Percentiles rank a stretch among this genome's conserved stretches.
Evolutionary conservation across 805 yeast species (phyloP).

Genomic region (Lachancea lanzarotensis): DNA sequence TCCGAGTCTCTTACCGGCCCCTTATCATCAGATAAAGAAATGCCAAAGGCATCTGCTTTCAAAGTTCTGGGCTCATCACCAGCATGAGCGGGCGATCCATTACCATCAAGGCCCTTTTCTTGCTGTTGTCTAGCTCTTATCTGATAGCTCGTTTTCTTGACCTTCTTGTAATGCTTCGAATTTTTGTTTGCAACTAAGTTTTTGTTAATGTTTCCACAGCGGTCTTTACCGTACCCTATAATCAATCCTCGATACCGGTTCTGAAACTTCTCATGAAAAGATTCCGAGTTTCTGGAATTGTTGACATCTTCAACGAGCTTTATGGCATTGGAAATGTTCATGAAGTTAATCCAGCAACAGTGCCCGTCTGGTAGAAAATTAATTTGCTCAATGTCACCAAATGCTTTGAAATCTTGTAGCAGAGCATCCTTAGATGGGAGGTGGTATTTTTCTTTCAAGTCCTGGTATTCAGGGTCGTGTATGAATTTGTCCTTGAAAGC

Average conservation of each 20-base stretch:
- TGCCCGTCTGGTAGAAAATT: conserved; percentile 61
- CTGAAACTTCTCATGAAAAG: conserved; percentile 36
- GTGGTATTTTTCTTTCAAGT: conserved; percentile 21
- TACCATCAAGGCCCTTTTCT: background rate
- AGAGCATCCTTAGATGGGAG: conserved; percentile 45
- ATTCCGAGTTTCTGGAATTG: conserved; percentile 27
- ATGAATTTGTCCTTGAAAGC: conserved; percentile 35
- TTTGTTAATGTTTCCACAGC: conserved; percentile 58
- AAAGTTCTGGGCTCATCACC: background rate
- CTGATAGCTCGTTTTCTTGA: conserved; percentile 24
- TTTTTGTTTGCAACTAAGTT: conserved; percentile 44
- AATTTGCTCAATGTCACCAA: conserved; percentile 72
- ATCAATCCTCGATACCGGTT: conserved; percentile 48
- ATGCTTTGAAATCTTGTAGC: conserved; percentile 52
- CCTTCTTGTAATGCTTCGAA: conserved; percentile 37
- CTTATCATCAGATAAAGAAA: conserved; percentile 1
- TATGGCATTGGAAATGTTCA: conserved; percentile 57
- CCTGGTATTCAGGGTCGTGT: conserved; percentile 30
- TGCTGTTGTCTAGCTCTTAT: conserved; percentile 6
- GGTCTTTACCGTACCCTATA: conserved; percentile 67
- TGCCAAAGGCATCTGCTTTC: conserved; percentile 17
- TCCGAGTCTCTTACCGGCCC: conserved; percentile 4
- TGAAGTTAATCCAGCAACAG: conserved; percentile 71
- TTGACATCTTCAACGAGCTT: conserved; percentile 55
- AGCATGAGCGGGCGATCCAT: background rate